Percentiles rank a stretch among this genome's conserved stretches.
phyloP scores from a whole-genome alignment of 2,329 filamentous ascomycete species.

The Ophiocordyceps polyrhachis-furcata region DNA sequence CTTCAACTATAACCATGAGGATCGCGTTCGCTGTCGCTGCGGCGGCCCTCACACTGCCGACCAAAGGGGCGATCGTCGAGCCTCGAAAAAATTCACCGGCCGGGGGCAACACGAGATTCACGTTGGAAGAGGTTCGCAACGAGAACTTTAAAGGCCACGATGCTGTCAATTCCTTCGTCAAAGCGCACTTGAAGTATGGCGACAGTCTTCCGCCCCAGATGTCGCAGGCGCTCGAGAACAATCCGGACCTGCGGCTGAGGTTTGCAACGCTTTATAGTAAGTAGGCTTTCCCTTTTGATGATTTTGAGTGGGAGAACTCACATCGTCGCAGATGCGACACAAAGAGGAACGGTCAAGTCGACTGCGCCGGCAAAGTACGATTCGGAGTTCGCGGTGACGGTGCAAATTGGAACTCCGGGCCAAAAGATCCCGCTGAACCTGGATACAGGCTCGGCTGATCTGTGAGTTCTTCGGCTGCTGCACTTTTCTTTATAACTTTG shows the following conservation, averaged over 20 bases:
- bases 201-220: conserved; percentile 11
- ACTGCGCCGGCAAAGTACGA: conserved; percentile 22
- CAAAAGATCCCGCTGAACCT: conserved; percentile 48
- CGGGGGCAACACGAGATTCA: conserved; percentile 6
- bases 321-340: conserved; percentile 1
- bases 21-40: conserved; percentile 1
- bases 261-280: conserved; percentile 4
- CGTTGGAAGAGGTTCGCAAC: conserved; percentile 17
- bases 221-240: conserved; percentile 7
- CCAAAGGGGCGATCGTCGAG: conserved; percentile 1
- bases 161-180: conserved; percentile 11
- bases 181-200: conserved; percentile 19
- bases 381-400: conserved; percentile 39
- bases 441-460: conserved; percentile 42
- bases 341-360: conserved; percentile 9
- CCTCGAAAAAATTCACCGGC: not conserved
- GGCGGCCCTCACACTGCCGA: conserved; percentile 2
- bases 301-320: not conserved
- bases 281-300: not conserved
- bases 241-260: conserved; percentile 9
- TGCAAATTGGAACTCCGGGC: conserved; percentile 37
- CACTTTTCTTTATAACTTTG: not conserved
- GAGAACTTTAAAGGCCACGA: conserved; percentile 13
- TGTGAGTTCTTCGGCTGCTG: conserved; percentile 10
- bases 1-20: conserved; percentile 1